Evolutionary conservation across 2,329 filamentous ascomycete genomes (phyloP), one percentile per base, ranked within the genome.

Genomic region (Mollisiaceae sp.): DNA sequence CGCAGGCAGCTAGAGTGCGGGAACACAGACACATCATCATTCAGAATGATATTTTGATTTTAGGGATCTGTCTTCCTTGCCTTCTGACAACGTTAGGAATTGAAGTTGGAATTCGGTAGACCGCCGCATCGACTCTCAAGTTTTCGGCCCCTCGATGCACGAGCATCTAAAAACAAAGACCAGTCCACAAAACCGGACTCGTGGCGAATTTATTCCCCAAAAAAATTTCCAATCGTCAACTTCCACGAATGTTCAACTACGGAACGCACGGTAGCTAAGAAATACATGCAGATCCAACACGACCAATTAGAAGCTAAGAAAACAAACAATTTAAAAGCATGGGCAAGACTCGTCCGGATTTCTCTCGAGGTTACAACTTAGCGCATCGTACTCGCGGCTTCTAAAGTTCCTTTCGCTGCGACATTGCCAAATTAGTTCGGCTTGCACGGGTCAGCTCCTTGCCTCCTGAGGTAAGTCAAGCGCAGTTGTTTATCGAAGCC

Each of bases 41-140:
- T 18, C 32, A 38, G 38, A 57, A 39, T 35, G 32, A 39, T 57
- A 57, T 39, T 14, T 57, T 22, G 20, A 57, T 24, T 24, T 57
- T 38, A 41, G 14, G 22, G 45, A 22, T 54, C 15, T 57, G n/a
- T 38, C 55, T 41, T n/a, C 14, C 47, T 22, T 32, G 27, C 35
- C 55, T n/a, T 57, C 20, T 57, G 14, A 12, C 35, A 57, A 12
- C 6, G 27, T 32, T 32, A 32, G 27, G 6, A 39, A 12, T 8
- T 41, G 14, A 4, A 20, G 32, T 57, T 57, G 38, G 55, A 57
- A 12, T 57, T 22, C 24, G 36, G 55, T 57, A 35, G 55, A 41
- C 8, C 35, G 55, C 35, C 32, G n/a, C n/a, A n/a, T n/a, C n/a
- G n/a, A n/a, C n/a, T n/a, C n/a, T n/a, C n/a, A n/a, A n/a, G n/a